Conservation (phyloP, 2,329 filamentous ascomycete species). For the Fusarium secorum region DNA sequence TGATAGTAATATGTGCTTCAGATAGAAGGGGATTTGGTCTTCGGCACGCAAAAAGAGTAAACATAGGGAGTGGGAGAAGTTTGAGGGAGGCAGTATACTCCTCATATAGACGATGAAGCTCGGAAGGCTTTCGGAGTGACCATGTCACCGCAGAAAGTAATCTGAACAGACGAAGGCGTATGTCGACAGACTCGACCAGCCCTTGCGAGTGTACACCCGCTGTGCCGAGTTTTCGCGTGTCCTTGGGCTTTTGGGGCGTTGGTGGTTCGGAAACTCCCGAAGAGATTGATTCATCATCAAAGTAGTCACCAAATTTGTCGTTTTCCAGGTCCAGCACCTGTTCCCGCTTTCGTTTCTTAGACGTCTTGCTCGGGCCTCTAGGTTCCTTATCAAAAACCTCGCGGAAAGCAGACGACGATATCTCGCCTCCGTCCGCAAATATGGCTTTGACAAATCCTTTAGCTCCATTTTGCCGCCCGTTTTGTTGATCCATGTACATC, state of each 20-base stretch:
- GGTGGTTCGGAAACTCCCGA: slow-evolving; percentile 57
- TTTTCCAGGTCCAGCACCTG: slow-evolving; percentile 64
- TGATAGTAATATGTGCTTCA: slow-evolving; percentile 54
- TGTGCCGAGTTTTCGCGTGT: slow-evolving; percentile 30
- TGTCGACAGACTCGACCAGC: slow-evolving; percentile 61
- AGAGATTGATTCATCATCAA: slow-evolving; percentile 63
- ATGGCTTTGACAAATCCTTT: slow-evolving; percentile 71
- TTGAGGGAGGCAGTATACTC: slow-evolving; percentile 64
- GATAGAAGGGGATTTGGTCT: slow-evolving; percentile 47
- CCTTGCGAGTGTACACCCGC: slow-evolving; percentile 39
- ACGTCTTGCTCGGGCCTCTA: slow-evolving; percentile 49
- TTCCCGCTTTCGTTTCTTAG: slow-evolving; percentile 60
- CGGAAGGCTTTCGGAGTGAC: slow-evolving; percentile 54
- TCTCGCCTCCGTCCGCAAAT: slow-evolving; percentile 69
- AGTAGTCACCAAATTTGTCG: slow-evolving; percentile 67
- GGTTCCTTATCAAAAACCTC: slow-evolving; percentile 74
- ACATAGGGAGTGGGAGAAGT: slow-evolving; percentile 64
- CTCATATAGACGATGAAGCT: slow-evolving; percentile 65
- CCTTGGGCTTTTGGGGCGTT: slow-evolving; percentile 52
- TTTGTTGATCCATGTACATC: slow-evolving; percentile 62
- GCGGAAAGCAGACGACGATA: slow-evolving; percentile 62
- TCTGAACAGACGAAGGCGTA: slow-evolving; percentile 70
- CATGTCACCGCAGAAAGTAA: slow-evolving; percentile 59
- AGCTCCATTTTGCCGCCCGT: slow-evolving; percentile 55
- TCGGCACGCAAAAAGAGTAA: slow-evolving; percentile 60